A percentile compares a stretch with the other conserved stretches of the same genome.
Evolutionary conservation across 2,329 filamentous ascomycete species (phyloP).

Genomic region (Eurotiales sp.): DNA sequence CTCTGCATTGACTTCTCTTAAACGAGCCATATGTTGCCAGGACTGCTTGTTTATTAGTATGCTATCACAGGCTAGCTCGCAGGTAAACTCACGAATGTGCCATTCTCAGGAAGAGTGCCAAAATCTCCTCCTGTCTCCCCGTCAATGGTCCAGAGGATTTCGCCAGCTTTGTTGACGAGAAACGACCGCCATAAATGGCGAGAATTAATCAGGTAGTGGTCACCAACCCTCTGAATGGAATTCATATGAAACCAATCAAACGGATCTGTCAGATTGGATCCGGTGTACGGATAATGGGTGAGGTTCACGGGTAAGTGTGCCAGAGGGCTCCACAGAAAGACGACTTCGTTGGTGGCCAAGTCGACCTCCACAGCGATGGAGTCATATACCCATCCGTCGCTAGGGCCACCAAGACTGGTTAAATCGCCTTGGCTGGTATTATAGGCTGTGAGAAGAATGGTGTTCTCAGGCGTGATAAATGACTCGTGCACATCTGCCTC

Average conservation of each 20-base stretch:
- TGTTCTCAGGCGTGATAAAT: conserved; percentile 39
- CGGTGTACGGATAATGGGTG: conserved; percentile 24
- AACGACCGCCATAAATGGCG: conserved; percentile 34
- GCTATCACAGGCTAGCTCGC: too few species aligned
- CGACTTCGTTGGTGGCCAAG: conserved; percentile 35
- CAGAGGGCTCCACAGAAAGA: conserved; percentile 47
- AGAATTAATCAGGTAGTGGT: conserved; percentile 33
- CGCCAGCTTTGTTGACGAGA: conserved; percentile 28
- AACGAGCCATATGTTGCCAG: conserved; percentile 26
- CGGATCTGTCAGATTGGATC: conserved; percentile 21
- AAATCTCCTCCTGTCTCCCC: conserved; percentile 4
- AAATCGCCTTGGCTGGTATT: conserved; percentile 38
- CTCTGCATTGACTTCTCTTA: neutral
- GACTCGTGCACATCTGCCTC: conserved; percentile 44
- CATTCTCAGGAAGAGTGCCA: neutral
- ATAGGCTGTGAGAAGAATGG: conserved; percentile 43
- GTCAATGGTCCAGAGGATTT: conserved; percentile 25
- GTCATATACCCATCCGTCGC: conserved; percentile 39
- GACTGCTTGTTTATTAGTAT: conserved; percentile 24
- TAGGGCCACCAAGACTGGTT: conserved; percentile 30
- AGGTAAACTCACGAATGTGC: conserved; percentile 4
- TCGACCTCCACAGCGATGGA: conserved; percentile 45
- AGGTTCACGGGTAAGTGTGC: conserved; percentile 31
- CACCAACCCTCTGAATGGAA: conserved; percentile 27
- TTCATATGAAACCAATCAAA: conserved; percentile 38